Evolutionary conservation across 2,329 filamentous ascomycete genomes (phyloP).

Genomic region (Xylariales sp.): DNA sequence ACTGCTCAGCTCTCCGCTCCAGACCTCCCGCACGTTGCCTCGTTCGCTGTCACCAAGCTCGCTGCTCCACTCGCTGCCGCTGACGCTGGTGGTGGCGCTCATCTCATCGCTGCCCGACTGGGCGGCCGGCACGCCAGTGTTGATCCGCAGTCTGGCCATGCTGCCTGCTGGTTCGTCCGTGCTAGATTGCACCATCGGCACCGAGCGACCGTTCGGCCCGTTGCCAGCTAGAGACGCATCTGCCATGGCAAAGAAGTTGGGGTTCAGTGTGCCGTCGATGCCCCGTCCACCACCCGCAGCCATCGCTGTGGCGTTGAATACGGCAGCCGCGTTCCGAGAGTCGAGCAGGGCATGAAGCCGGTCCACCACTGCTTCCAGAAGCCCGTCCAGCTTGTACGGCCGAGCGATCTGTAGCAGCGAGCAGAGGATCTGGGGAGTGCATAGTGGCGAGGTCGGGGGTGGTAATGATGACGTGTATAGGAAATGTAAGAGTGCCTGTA

Average conservation of each 20-base stretch:
- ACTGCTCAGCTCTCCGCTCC: conserved; percentile 76
- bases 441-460: conserved; percentile 67
- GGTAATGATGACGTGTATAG: conserved; percentile 91
- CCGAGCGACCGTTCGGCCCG: conserved; percentile 21
- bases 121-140: conserved; percentile 49
- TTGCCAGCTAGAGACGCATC: conserved; percentile 25
- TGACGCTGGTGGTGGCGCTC: conserved; percentile 50
- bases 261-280: conserved; percentile 63
- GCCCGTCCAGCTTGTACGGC: conserved; percentile 87
- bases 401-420: conserved; percentile 89
- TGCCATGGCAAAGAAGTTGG: conserved; percentile 54
- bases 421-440: conserved; percentile 92
- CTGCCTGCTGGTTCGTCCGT: conserved; percentile 21
- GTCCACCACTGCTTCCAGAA: conserved; percentile 89
- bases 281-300: conserved; percentile 88
- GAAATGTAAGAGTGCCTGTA: conserved; percentile 87
- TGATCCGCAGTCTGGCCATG: conserved; percentile 42
- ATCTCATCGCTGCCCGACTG: conserved; percentile 39
- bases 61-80: conserved; percentile 40
- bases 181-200: conserved; percentile 22
- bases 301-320: conserved; percentile 98
- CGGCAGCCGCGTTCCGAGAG: conserved; percentile 88
- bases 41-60: conserved; percentile 33
- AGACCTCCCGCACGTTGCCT: conserved; percentile 58
- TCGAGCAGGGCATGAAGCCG: conserved; percentile 85